Evolutionary conservation across 192 early-diverging fungal species (phyloP).

Genomic region (Backusella luteola): DNA sequence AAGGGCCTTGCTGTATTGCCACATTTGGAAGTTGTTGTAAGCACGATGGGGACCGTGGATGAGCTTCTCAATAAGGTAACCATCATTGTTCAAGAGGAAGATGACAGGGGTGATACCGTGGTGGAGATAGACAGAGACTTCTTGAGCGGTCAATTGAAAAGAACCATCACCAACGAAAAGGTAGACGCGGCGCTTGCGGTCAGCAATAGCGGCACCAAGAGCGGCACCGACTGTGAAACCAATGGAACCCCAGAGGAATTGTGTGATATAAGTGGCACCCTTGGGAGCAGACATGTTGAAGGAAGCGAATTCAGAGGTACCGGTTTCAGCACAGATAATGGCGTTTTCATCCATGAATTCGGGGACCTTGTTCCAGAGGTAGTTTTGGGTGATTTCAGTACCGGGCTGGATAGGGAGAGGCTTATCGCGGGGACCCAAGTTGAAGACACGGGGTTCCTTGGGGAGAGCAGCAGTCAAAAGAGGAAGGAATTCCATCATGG

Average conservation of each 20-base stretch:
- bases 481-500: conserved; percentile 34
- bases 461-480: conserved; percentile 8
- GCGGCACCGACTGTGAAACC: conserved; percentile 42
- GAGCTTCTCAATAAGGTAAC: conserved; percentile 48
- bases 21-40: conserved; percentile 50
- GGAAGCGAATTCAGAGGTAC: conserved; percentile 44
- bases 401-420: conserved; percentile 9
- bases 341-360: conserved; percentile 31
- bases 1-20: conserved; percentile 46
- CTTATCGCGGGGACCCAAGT: conserved; percentile 3
- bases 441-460: conserved; percentile 1
- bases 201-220: conserved; percentile 43
- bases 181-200: conserved; percentile 36
- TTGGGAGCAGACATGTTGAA: conserved; percentile 36
- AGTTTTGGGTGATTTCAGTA: conserved; percentile 36
- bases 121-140: conserved; percentile 48
- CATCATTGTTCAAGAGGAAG: conserved; percentile 51
- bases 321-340: conserved; percentile 44
- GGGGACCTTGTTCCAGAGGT: conserved; percentile 41
- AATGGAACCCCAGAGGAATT: conserved; percentile 35
- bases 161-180: conserved; percentile 53
- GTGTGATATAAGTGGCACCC: conserved; percentile 39
- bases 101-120: conserved; percentile 48
- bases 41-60: conserved; percentile 42
- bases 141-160: conserved; percentile 51